phyloP scores from a whole-genome alignment of 495 filamentous ascomycete genomes.

The Extremus antarcticus region DNA sequence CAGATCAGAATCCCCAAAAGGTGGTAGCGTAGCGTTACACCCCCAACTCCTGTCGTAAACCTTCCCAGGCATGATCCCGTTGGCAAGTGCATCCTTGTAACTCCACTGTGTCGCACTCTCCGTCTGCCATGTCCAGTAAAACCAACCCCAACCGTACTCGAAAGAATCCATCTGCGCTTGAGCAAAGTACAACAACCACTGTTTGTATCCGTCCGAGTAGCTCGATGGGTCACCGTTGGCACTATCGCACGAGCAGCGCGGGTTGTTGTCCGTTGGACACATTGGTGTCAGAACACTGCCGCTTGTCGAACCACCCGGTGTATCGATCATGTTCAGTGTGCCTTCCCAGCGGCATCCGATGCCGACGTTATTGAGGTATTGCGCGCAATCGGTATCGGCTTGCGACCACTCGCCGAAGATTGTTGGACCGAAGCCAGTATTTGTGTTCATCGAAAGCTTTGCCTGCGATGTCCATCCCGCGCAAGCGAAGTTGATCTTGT shows the following conservation, averaged over 20 bases:
- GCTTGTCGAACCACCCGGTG: conserved; percentile 24
- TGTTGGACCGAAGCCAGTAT: conserved; percentile 88
- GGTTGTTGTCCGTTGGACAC: conserved; percentile 51
- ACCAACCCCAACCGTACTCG: conserved; percentile 88
- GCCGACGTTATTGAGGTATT: conserved; percentile 81
- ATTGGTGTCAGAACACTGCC: conserved; percentile 47
- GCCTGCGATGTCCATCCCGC: conserved; percentile 74
- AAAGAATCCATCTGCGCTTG: conserved; percentile 92
- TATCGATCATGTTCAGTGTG: conserved; percentile 51
- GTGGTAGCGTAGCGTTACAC: conserved; percentile 58
- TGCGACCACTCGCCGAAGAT: conserved; percentile 96
- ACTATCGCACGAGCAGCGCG: conserved; percentile 55
- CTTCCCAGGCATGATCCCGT: conserved; percentile 71
- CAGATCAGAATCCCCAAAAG: conserved; percentile 50
- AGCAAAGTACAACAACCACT: conserved; percentile 78
- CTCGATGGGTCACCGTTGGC: conserved; percentile 61
- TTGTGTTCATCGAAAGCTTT: conserved; percentile 51
- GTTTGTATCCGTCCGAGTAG: conserved; percentile 69
- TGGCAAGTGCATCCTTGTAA: conserved; percentile 73
- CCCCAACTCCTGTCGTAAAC: conserved; percentile 67
- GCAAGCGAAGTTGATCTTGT: conserved; percentile 80
- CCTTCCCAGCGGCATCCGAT: conserved; percentile 87
- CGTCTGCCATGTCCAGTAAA: conserved; percentile 93
- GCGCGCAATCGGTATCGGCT: conserved; percentile 91
- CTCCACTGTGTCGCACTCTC: conserved; percentile 84